A percentile compares a stretch with the other conserved stretches of the same genome.
Evolutionary conservation across 768 basidiomycete genomes (phyloP).

Genomic region (Mycena capillaripes): DNA sequence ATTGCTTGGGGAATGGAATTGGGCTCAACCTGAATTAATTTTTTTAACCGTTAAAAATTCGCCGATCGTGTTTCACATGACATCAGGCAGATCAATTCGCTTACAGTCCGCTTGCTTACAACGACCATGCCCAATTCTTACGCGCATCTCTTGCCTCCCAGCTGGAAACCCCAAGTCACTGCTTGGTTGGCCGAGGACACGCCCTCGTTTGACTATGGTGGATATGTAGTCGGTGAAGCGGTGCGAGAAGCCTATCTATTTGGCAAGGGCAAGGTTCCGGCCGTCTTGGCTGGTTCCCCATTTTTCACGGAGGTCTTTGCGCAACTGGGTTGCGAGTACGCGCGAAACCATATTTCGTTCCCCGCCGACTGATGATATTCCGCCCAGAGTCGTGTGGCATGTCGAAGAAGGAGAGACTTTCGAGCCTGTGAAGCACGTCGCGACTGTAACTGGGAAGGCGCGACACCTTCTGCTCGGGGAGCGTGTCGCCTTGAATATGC

Average conservation of each 20-base stretch:
- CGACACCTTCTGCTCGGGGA: constrained; percentile 92
- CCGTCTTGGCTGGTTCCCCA: constrained; percentile 93
- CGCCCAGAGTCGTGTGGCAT: constrained; percentile 92
- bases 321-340: constrained; percentile 92
- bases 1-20: neutral
- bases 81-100: too few relatives aligned
- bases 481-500: constrained; percentile 90
- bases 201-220: constrained; percentile 96
- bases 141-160: constrained; percentile 90
- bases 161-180: constrained; percentile 87
- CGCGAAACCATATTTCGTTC: constrained; percentile 34
- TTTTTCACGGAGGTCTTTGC: constrained; percentile 95
- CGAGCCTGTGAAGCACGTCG: constrained; percentile 86
- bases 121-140: constrained; percentile 50
- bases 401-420: constrained; percentile 87
- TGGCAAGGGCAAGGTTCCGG: constrained; percentile 86
- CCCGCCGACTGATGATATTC: neutral
- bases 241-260: constrained; percentile 88
- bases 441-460: constrained; percentile 92
- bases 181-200: constrained; percentile 94
- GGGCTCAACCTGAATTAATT: too few relatives aligned
- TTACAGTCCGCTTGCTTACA: too few relatives aligned
- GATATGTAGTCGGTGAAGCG: constrained; percentile 95
- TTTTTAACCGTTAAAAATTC: too few relatives aligned
- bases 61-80: too few relatives aligned